A percentile compares a stretch with the other conserved stretches of the same genome.
phyloP scores from a whole-genome alignment of 140 eudicot species.

The Senecio squalidus region DNA sequence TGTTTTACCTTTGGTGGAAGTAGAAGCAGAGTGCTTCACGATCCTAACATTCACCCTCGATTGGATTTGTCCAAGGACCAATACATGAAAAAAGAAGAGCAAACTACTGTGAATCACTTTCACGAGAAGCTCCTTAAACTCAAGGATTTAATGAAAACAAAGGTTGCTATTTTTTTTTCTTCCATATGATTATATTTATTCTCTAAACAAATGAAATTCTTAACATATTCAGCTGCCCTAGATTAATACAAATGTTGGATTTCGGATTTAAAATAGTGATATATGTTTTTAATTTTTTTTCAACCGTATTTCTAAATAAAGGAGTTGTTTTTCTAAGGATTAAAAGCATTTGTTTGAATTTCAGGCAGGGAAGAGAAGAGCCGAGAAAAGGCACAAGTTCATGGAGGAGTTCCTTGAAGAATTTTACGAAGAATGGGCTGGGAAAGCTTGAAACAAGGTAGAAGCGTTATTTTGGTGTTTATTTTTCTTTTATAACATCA shows the following conservation, averaged over 20 bases:
- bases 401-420: slow-evolving; percentile 83
- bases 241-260: neutral
- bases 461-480: too few species aligned
- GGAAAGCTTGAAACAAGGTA: slow-evolving; percentile 53
- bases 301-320: neutral
- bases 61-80: slow-evolving; percentile 70
- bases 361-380: slow-evolving; percentile 83
- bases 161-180: slow-evolving; percentile 34
- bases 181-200: neutral
- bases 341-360: neutral
- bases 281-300: too few species aligned
- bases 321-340: neutral
- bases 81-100: slow-evolving; percentile 80
- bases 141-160: slow-evolving; percentile 87
- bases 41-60: slow-evolving; percentile 74
- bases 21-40: slow-evolving; percentile 75
- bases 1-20: slow-evolving; percentile 99
- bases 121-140: slow-evolving; percentile 92
- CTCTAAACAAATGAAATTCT: neutral
- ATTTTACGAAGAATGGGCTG: slow-evolving; percentile 85
- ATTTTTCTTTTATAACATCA: too few species aligned
- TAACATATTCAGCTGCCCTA: neutral
- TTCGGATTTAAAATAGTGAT: too few species aligned
- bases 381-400: slow-evolving; percentile 81
- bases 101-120: slow-evolving; percentile 88